These are phyloP conservation scores for Blastobotrys aristatus DNA, from an alignment of 1,139 yeast genomes.

Conservation along the genomic window DNA sequence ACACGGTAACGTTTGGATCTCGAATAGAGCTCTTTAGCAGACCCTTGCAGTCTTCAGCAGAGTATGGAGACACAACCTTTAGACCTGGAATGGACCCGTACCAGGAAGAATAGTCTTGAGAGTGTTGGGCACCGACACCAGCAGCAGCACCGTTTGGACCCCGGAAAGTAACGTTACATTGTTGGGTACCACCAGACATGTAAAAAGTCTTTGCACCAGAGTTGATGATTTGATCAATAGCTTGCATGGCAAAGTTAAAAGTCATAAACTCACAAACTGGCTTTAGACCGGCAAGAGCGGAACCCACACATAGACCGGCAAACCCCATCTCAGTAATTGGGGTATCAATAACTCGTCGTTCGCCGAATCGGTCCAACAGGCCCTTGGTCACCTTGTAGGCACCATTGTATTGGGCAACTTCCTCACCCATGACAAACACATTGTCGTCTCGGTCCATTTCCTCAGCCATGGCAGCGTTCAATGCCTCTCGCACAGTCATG, in stretches of 20 bases:
- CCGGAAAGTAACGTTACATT: slow-evolving; percentile 94
- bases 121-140: slow-evolving; percentile 99
- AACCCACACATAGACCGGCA: slow-evolving; percentile 96
- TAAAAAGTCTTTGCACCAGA: slow-evolving; percentile 98
- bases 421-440: slow-evolving; percentile 97
- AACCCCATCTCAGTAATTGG: slow-evolving; percentile 99
- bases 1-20: slow-evolving; percentile 96
- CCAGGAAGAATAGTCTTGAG: slow-evolving; percentile 97
- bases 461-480: slow-evolving; percentile 92
- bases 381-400: slow-evolving; percentile 98
- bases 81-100: slow-evolving; percentile 97
- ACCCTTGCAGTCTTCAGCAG: slow-evolving; percentile 96
- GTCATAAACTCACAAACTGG: slow-evolving; percentile 99
- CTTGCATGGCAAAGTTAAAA: slow-evolving; percentile 98
- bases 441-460: slow-evolving; percentile 94
- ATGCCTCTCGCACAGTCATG: slow-evolving; percentile 93
- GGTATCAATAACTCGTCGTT: slow-evolving; percentile 92
- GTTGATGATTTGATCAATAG: slow-evolving; percentile 96
- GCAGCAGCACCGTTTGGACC: slow-evolving; percentile 99
- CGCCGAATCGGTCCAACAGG: slow-evolving; percentile 92
- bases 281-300: slow-evolving; percentile 93
- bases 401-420: slow-evolving; percentile 98
- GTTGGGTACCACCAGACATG: slow-evolving; percentile 99
- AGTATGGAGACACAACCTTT: slow-evolving; percentile 92
- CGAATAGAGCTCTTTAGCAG: slow-evolving; percentile 92